These are phyloP conservation scores for Candolleomyces eurysporus DNA, from an alignment of 768 basidiomycete genomes.

Conservation along the genomic window DNA sequence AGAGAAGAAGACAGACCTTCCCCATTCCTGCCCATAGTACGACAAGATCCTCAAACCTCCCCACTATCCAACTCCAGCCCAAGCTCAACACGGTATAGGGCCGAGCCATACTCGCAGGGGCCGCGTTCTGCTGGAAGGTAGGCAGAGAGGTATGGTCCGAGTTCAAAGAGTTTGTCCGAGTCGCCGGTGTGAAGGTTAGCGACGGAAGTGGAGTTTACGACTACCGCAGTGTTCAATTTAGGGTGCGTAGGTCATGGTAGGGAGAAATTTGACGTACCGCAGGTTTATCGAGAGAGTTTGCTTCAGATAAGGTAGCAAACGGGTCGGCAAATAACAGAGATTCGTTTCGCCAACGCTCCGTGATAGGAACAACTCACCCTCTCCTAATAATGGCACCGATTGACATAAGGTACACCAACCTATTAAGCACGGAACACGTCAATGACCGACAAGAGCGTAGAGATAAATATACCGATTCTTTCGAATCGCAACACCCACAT, in stretches of 20 bases:
- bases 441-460: not conserved
- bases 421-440: conserved; percentile 8
- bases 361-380: conserved; percentile 48
- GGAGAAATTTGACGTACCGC: conserved; percentile 26
- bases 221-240: too few relatives aligned
- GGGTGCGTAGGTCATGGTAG: too few relatives aligned
- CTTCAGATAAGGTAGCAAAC: not conserved
- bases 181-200: conserved; percentile 81
- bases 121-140: too few relatives aligned
- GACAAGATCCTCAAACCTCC: too few relatives aligned
- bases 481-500: conserved; percentile 74
- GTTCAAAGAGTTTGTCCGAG: conserved; percentile 42
- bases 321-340: not conserved
- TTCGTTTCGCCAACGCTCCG: conserved; percentile 47
- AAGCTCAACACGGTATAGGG: too few relatives aligned
- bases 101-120: too few relatives aligned
- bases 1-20: too few relatives aligned
- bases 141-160: too few relatives aligned
- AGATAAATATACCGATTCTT: conserved; percentile 50
- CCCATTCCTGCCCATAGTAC: too few relatives aligned
- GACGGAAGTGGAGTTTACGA: conserved; percentile 61
- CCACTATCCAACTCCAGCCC: too few relatives aligned
- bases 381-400: conserved; percentile 86
- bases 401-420: conserved; percentile 86
- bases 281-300: conserved; percentile 70